Evolutionary conservation across 2,329 filamentous ascomycete species (phyloP), one percentile per base, ranked within the genome.

Genomic region (Gremmenia infestans): DNA sequence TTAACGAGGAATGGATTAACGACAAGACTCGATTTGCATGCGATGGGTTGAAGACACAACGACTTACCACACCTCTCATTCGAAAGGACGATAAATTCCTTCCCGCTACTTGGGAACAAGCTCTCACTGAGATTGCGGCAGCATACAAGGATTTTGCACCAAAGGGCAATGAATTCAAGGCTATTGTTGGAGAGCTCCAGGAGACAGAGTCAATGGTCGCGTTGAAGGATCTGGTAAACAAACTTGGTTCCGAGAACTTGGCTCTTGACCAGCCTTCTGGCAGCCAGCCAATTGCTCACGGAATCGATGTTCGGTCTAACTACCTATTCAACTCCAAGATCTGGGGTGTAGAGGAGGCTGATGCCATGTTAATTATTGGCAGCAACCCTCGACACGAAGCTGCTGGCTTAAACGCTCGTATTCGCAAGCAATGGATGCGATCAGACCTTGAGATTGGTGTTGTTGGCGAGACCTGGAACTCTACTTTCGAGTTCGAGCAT

Each of bases 1-100:
- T 99, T 67, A 99, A 99, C 73, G 94, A 99, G 78, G 94, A 99
- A 75, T 99, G 94, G 94, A 97, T 99, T 73, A 94, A 97, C 75
- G 94, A 99, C 79, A 99, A 97, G 81, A 87, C 91, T 42, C 86
- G 94, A 63, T 99, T 97, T 72, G 93, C 94, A 43, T 96, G 92
- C 72, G 94, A 99, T 72, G 94, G 94, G 50, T 81, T 99, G 63
- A 96, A 92, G 82, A 97, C 93, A 48, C 94, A 99, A 76, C 85
- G 94, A 70, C 80, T 99, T 55, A 97, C 94, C 37, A 94, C 93
- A 63, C 94, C 94, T 43, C 77, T 99, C 61, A 86, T 97, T 67
- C 89, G 92, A 65, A 86, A 87, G 56, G 88, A 95, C 57, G 88
- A 92, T 69, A 91, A 93, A 72, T 97, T 99, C 73, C 85, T 92